These are phyloP conservation scores for Cercospora zeae-maydis DNA, from an alignment of 2,329 filamentous ascomycete species.

Conservation along the genomic window DNA sequence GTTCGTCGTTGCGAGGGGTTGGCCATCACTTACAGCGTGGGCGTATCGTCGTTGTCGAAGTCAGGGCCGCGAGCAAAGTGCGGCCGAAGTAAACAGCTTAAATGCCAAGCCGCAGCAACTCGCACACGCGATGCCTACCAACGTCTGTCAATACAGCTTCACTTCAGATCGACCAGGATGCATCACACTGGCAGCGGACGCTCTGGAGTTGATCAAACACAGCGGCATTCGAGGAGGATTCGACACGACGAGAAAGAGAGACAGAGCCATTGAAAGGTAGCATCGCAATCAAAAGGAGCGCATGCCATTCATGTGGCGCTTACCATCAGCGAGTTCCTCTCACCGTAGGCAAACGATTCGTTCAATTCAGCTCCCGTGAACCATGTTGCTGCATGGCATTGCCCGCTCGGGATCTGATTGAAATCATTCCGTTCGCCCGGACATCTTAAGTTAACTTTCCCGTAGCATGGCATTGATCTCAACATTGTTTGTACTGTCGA, in stretches of 20 bases:
- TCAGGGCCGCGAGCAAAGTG: background rate
- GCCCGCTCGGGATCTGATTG: background rate
- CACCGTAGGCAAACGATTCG: background rate
- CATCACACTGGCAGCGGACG: background rate
- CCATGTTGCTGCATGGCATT: background rate
- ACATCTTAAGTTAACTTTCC: background rate
- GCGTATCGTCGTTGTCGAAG: conserved; percentile 3
- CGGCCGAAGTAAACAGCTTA: background rate
- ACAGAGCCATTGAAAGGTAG: background rate
- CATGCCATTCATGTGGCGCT: background rate
- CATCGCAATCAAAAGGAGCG: background rate
- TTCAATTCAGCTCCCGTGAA: background rate
- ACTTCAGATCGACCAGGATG: background rate
- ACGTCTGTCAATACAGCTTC: background rate
- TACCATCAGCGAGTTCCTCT: background rate
- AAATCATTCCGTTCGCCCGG: background rate
- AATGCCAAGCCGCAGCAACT: background rate
- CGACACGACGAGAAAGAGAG: background rate
- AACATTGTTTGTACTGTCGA: background rate
- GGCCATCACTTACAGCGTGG: background rate
- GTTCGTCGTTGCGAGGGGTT: background rate
- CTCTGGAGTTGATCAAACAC: background rate
- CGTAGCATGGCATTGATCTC: background rate
- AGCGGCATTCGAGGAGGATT: background rate
- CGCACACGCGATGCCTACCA: background rate